phyloP scores from a whole-genome alignment of 169 alveolate species.

The Besnoitia besnoiti region DNA sequence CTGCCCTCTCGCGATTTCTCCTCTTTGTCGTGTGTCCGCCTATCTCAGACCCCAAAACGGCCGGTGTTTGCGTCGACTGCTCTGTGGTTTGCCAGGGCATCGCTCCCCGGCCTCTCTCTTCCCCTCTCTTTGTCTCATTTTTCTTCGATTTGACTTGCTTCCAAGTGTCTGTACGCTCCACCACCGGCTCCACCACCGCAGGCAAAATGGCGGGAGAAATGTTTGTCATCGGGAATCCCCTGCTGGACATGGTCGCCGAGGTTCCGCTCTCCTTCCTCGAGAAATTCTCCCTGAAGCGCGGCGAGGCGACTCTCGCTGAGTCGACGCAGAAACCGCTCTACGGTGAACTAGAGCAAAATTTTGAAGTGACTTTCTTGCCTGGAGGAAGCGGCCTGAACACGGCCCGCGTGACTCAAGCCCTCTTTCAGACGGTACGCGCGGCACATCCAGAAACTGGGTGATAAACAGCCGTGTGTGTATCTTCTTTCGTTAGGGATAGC shows the following conservation, averaged over 20 bases:
- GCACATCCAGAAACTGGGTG: not conserved
- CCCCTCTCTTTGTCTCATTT: too few species aligned
- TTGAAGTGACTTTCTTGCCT: slow-evolving; percentile 68
- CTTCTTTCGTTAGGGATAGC: too few species aligned
- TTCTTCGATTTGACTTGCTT: too few species aligned
- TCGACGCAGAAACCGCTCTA: slow-evolving; percentile 80
- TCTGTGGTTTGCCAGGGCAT: too few species aligned
- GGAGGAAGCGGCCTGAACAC: slow-evolving; percentile 89
- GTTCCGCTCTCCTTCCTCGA: slow-evolving; percentile 62
- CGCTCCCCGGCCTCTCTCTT: too few species aligned
- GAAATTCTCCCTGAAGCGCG: slow-evolving; percentile 74
- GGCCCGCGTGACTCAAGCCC: slow-evolving; percentile 80
- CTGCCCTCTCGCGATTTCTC: too few species aligned
- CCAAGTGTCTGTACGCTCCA: too few species aligned
- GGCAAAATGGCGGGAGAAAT: not conserved
- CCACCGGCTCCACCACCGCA: too few species aligned
- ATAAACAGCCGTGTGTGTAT: not conserved
- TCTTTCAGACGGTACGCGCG: slow-evolving; percentile 51
- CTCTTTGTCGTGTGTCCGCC: too few species aligned
- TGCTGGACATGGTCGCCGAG: slow-evolving; percentile 81
- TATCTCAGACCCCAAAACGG: too few species aligned
- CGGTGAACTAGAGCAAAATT: slow-evolving; percentile 56
- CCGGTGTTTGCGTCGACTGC: too few species aligned
- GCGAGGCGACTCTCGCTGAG: slow-evolving; percentile 79
- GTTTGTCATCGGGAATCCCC: slow-evolving; percentile 85